phyloP scores from a whole-genome alignment of 1,284 basidiomycete species.

The Cutaneotrichosporon sp. region DNA sequence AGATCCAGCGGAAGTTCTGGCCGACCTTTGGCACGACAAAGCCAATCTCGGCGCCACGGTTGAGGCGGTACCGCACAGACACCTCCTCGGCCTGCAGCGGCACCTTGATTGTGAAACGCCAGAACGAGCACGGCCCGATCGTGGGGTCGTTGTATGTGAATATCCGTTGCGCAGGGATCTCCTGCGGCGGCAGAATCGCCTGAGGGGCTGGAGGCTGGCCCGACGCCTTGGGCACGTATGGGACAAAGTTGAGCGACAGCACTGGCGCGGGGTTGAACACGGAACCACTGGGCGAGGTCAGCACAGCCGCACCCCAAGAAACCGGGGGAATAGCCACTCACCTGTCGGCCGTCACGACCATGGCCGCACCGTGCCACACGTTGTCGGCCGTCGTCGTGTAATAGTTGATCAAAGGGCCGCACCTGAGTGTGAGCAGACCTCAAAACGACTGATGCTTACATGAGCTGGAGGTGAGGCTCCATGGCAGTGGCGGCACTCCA shows the following conservation, averaged over 20 bases:
- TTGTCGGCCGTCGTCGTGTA: conserved; percentile 79
- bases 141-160: conserved; percentile 68
- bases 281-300: conserved; percentile 51
- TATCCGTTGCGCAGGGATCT: conserved; percentile 64
- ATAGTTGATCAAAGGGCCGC: conserved; percentile 81
- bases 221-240: conserved; percentile 21
- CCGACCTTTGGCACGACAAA: conserved; percentile 77
- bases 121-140: conserved; percentile 74
- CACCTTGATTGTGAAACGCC: conserved; percentile 85
- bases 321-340: conserved; percentile 10
- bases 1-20: conserved; percentile 87
- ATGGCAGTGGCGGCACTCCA: conserved; percentile 32
- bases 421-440: conserved; percentile 32
- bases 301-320: not conserved
- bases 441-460: conserved; percentile 31
- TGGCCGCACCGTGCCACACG: conserved; percentile 79
- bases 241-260: conserved; percentile 57
- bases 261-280: conserved; percentile 69
- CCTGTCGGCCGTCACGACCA: conserved; percentile 61
- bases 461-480: conserved; percentile 49
- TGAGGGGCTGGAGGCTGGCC: not conserved
- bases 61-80: conserved; percentile 71
- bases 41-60: conserved; percentile 66
- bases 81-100: conserved; percentile 70
- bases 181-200: conserved; percentile 16